phyloP scores from a whole-genome alignment of 345 rosid species.

The Corymbia maculata region DNA sequence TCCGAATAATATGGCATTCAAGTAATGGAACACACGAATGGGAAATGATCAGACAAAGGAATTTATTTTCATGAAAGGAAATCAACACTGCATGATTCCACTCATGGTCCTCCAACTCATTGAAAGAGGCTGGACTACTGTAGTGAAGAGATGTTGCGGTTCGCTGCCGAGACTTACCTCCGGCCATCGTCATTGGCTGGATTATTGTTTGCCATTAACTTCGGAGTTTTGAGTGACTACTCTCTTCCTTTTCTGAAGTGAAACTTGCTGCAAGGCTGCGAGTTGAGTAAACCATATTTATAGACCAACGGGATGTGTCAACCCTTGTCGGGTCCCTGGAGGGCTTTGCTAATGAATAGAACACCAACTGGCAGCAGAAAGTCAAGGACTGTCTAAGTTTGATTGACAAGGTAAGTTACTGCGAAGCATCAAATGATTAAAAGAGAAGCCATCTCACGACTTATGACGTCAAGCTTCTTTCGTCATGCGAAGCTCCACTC shows the following conservation, averaged over 20 bases:
- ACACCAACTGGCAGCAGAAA: too few relatives aligned
- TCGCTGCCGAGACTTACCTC: not conserved
- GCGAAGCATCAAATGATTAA: too few relatives aligned
- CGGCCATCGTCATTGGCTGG: not conserved
- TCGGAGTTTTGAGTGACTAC: not conserved
- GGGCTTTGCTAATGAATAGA: too few relatives aligned
- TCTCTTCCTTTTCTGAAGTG: not conserved
- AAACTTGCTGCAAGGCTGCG: not conserved
- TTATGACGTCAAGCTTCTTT: too few relatives aligned
- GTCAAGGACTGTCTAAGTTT: too few relatives aligned
- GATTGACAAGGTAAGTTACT: too few relatives aligned
- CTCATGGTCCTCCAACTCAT: not conserved
- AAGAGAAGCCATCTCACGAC: too few relatives aligned
- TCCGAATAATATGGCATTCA: not conserved
- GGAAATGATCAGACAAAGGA: not conserved
- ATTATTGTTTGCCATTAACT: not conserved
- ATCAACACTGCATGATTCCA: not conserved
- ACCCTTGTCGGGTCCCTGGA: too few relatives aligned
- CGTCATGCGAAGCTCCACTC: too few relatives aligned
- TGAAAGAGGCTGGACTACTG: not conserved
- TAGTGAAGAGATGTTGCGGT: not conserved
- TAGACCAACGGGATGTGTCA: not conserved
- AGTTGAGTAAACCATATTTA: not conserved
- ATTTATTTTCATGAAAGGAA: not conserved
- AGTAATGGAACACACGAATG: not conserved